Base-by-base conservation (phyloP, 306 rosid species). In the Lathyrus sativus region DNA sequence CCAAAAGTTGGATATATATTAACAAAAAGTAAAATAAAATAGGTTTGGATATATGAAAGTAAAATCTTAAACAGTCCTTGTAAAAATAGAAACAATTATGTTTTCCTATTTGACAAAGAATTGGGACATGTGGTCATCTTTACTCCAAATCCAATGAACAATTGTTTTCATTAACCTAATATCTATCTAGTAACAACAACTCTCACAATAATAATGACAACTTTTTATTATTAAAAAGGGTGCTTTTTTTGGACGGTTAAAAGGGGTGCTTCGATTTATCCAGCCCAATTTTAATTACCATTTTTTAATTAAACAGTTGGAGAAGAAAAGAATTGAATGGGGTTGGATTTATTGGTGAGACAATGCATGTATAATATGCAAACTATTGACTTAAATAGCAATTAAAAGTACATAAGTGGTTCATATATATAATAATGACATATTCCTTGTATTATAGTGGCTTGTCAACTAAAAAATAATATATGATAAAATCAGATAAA, bases 91-190 rank as follows among this genome's bases (percentile, higher is more conserved):
- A 39, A 61, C 42, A 62, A 67, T 64, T 19, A n/a, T 13, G 29
- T 53, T 70, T 55, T 50, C 38, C 49, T 53, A 29, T 35, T 35
- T 35, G 67, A 60, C 57, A 64, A 69, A 9, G 54, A 74, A 75
- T 63, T 67, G 54, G 70, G 77, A 78, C 68, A 73, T 62, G 61
- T 71, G 78, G 44, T 66, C 24, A 35, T 62, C 85, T 78, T 71
- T 63, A 81, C 85, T 81, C 78, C 35, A 57, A 82, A 83, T 69
- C 80, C 53, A 80, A 76, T 72, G 61, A 71, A 69, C 88, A 18
- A 70, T 60, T 83, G 85, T 71, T 83, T 81, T 88, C 88, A 70
- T 70, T 68, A 75, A 85, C 90, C 88, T 81, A 83, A 81, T 81
- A 76, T 70, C 31, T 13, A 48, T 41, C 73, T 24, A 75, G 83